Base-by-base conservation (phyloP, 2,329 filamentous ascomycete genomes). In the Aureobasidium sp. region DNA sequence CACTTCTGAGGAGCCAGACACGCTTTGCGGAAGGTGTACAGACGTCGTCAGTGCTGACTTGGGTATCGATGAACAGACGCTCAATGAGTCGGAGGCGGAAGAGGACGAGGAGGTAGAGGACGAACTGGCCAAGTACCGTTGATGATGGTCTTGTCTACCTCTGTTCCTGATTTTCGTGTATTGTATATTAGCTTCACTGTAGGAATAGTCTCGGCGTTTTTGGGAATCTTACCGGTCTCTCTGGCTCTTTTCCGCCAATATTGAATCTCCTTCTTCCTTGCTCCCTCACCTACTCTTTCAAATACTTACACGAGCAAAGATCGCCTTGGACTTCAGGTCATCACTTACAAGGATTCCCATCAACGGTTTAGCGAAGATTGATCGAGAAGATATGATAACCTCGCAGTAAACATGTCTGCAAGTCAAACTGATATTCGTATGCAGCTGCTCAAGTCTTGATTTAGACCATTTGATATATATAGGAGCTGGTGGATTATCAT, bases 11-110 rank as follows among this genome's bases (percentile, higher is more conserved):
- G 75, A 76, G 52, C 81, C 87, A 67, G 84, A 88, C 20, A 73
- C 77, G 42, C 76, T 96, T 20, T 97, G 93, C 74, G 75, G 74
- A 53, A 80, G 91, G 70, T 97, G 93, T 72, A 84, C 87, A 34
- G 81, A 84, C 14, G 84, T 65, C 39, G 56, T 62, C 37, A 57
- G 61, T 20, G 60, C 60, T 14, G 36, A 36, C 5, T 45, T 37
- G 0, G 39, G 37, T 20, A 1, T 52, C 20, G 47, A 61, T 14
- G 65, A 64, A 15, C 48, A 52, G 17, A 57, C 51, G 31, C 42
- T 60, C 2, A 34, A 34, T 9, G 31, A 34, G 31, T 34, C 31
- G 9, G 61, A 57, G 27, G 52, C 51, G 4, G 62, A 52, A 2
- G 36, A 58, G 1, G 62, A 45, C 11, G 42, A 62, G 15, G 34